Percentiles rank a stretch among this genome's conserved stretches.
Conservation (phyloP, 2,329 filamentous ascomycete species). For the Trichophyton schoenleinii region DNA sequence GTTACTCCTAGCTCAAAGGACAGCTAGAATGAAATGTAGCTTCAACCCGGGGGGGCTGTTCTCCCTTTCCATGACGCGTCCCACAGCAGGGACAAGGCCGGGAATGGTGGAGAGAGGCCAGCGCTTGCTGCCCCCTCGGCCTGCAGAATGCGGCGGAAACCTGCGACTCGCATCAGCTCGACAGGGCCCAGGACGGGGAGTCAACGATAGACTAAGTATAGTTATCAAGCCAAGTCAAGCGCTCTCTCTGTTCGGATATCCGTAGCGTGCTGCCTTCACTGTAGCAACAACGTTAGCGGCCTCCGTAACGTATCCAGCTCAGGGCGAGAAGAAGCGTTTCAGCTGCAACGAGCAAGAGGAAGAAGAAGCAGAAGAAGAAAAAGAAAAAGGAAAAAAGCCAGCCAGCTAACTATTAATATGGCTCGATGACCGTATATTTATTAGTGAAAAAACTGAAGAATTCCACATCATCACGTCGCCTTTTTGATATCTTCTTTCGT, state of each 20-base stretch:
- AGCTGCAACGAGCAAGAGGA: background rate
- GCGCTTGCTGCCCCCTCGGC: background rate
- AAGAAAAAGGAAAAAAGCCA: background rate
- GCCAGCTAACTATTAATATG: no score
- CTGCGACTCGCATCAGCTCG: background rate
- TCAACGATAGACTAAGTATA: background rate
- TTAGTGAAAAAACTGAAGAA: no score
- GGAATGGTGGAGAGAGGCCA: background rate
- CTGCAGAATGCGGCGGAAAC: background rate
- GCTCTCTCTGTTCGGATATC: no score
- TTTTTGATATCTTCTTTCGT: background rate
- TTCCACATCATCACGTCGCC: no score
- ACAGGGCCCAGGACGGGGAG: background rate
- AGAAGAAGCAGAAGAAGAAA: background rate
- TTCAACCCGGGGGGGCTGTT: no score
- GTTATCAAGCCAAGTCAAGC: no score
- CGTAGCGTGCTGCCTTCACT: no score
- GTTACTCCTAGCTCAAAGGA: no score
- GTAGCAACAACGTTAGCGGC: background rate
- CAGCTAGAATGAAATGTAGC: no score
- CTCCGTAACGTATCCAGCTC: background rate
- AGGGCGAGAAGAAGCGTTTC: background rate
- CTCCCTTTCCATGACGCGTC: background rate
- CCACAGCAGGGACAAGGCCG: background rate
- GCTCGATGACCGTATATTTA: no score